These are phyloP conservation scores for Cynara cardunculus DNA, from an alignment of 129 eudicot genomes.

Conservation along the genomic window DNA sequence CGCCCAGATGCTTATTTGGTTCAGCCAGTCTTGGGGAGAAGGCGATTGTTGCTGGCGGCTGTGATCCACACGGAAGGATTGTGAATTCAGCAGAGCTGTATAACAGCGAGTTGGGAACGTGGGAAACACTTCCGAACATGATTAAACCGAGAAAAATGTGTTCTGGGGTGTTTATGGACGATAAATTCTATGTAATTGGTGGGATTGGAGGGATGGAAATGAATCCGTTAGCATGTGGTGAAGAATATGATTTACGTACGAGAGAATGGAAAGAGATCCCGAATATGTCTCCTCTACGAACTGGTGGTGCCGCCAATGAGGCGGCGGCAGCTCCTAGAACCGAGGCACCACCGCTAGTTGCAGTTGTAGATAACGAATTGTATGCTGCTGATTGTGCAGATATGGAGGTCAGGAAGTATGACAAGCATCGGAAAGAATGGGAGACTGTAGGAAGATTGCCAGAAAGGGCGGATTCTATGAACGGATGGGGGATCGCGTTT, in stretches of 20 bases:
- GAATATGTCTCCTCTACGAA: conserved; percentile 42
- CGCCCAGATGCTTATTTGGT: conserved; percentile 61
- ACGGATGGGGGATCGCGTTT: conserved; percentile 78
- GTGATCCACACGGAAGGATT: conserved; percentile 35
- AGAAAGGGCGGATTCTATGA: conserved; percentile 39
- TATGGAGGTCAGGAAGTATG: conserved; percentile 54
- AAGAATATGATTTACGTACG: conserved; percentile 46
- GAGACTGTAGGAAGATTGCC: conserved; percentile 52
- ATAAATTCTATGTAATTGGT: conserved; percentile 64
- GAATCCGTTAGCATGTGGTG: conserved; percentile 51
- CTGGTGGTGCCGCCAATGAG: neutral
- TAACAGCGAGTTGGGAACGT: conserved; percentile 41
- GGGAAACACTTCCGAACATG: conserved; percentile 53
- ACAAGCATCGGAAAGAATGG: conserved; percentile 47
- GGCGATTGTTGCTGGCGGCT: conserved; percentile 66
- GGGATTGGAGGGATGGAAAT: conserved; percentile 44
- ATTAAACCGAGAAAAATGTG: conserved; percentile 52
- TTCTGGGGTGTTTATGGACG: conserved; percentile 66
- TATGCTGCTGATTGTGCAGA: conserved; percentile 59
- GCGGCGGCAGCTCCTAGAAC: conserved; percentile 34
- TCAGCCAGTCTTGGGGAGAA: conserved; percentile 66
- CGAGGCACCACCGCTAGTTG: conserved; percentile 72
- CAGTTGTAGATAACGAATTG: conserved; percentile 59
- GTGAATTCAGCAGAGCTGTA: conserved; percentile 47
- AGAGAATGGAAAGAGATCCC: conserved; percentile 57